Evolutionary conservation across 2,329 filamentous ascomycete genomes (phyloP).

Genomic region (Beauveria sp.): DNA sequence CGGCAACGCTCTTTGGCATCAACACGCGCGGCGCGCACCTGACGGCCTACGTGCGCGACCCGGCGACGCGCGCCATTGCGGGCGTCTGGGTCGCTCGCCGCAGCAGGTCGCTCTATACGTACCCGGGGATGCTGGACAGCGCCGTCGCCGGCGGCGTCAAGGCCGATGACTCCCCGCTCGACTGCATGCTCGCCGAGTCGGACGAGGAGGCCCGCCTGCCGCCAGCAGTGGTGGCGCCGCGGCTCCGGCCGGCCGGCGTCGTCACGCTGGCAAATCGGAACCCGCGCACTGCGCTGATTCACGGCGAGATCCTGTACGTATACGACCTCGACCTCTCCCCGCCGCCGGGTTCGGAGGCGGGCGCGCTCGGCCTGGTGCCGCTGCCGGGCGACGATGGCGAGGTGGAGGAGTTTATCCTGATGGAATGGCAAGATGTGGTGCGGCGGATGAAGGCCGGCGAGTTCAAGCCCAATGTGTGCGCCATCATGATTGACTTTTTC

Average conservation of each 20-base stretch:
- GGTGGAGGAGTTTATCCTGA: conserved; percentile 66
- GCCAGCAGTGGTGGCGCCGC: conserved; percentile 18
- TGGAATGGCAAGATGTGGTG: conserved; percentile 53
- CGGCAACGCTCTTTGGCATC: conserved; percentile 58
- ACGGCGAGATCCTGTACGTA: conserved; percentile 49
- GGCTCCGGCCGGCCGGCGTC: conserved; percentile 22
- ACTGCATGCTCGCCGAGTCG: conserved; percentile 63
- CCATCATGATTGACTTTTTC: conserved; percentile 76
- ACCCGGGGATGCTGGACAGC: conserved; percentile 69
- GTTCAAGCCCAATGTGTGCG: conserved; percentile 79
- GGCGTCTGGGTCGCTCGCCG: conserved; percentile 68
- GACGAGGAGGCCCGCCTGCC: conserved; percentile 58
- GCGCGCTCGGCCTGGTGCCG: conserved; percentile 54
- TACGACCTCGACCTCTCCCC: conserved; percentile 64
- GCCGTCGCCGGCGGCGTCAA: conserved; percentile 73
- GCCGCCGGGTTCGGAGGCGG: conserved; percentile 27
- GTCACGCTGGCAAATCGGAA: conserved; percentile 29
- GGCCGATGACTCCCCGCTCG: conserved; percentile 55
- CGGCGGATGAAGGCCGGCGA: conserved; percentile 55
- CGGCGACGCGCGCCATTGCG: conserved; percentile 29
- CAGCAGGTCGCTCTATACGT: conserved; percentile 60
- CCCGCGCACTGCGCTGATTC: conserved; percentile 20
- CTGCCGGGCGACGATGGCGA: conserved; percentile 64
- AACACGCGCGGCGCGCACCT: conserved; percentile 59
- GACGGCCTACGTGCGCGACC: conserved; percentile 47